Percentiles rank a stretch among this genome's conserved stretches.
Evolutionary conservation across 768 basidiomycete species (phyloP).

Genomic region (Tulasnella sp.): DNA sequence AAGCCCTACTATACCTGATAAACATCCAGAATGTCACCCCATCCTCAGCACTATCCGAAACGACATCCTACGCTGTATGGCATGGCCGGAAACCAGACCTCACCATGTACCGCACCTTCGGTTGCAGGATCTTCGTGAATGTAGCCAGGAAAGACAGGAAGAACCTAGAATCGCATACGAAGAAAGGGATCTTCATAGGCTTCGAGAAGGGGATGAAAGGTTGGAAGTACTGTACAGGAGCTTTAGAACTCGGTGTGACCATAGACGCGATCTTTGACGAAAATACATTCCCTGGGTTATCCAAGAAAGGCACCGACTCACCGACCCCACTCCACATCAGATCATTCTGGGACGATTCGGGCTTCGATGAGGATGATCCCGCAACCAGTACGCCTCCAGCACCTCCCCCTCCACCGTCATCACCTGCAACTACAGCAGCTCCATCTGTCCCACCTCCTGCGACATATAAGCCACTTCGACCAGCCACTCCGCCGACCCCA

Average conservation of each 20-base stretch:
- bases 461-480: no score
- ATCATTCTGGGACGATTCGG: no score
- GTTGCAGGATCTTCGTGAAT: constrained; percentile 42
- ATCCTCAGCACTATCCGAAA: background rate
- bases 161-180: constrained; percentile 28
- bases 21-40: constrained; percentile 3
- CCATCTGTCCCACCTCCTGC: no score
- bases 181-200: constrained; percentile 41
- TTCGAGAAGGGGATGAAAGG: constrained; percentile 38
- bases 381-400: no score
- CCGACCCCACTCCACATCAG: no score
- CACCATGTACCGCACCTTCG: constrained; percentile 39
- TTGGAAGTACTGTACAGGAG: constrained; percentile 35
- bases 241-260: background rate
- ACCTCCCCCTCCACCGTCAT: no score
- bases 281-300: background rate
- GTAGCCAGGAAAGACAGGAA: constrained; percentile 36
- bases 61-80: constrained; percentile 27
- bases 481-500: no score
- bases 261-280: constrained; percentile 12
- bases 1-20: background rate
- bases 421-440: no score
- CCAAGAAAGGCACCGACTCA: background rate
- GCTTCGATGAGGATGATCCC: no score
- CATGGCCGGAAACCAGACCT: constrained; percentile 29